Conservation (phyloP, 208 protist species). For the Acanthamoeba castellanii region DNA sequence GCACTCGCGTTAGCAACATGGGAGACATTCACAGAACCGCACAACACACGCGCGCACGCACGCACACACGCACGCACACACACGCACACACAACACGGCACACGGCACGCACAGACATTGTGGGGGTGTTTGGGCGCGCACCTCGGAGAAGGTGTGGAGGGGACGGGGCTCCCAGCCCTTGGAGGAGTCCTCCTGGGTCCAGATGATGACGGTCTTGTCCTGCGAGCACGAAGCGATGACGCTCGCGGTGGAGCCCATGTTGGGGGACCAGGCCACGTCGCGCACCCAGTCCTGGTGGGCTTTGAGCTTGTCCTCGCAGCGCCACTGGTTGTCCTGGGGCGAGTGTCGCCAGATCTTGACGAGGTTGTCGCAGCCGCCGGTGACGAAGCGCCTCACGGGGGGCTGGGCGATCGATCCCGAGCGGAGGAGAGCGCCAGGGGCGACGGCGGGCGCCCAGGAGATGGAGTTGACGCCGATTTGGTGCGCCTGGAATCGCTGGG, state of each 20-base stretch:
- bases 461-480: constrained; percentile 89
- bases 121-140: neutral
- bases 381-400: constrained; percentile 83
- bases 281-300: constrained; percentile 92
- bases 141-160: constrained; percentile 59
- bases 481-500: constrained; percentile 87
- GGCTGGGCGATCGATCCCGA: neutral
- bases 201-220: constrained; percentile 85
- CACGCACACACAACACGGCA: neutral
- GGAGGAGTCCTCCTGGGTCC: constrained; percentile 78
- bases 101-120: neutral
- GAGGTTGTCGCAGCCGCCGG: constrained; percentile 91
- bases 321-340: constrained; percentile 76
- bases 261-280: constrained; percentile 93
- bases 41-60: too few relatives aligned
- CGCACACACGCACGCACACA: neutral
- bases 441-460: constrained; percentile 87
- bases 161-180: constrained; percentile 59
- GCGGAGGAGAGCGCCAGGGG: constrained; percentile 78
- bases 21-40: too few relatives aligned
- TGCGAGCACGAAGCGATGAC: constrained; percentile 86
- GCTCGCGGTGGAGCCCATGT: constrained; percentile 85
- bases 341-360: constrained; percentile 89
- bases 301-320: constrained; percentile 76
- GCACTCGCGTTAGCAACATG: neutral